Evolutionary conservation across 108 stramenopile species (phyloP).

Genomic region (Schizochytrium sp.): DNA sequence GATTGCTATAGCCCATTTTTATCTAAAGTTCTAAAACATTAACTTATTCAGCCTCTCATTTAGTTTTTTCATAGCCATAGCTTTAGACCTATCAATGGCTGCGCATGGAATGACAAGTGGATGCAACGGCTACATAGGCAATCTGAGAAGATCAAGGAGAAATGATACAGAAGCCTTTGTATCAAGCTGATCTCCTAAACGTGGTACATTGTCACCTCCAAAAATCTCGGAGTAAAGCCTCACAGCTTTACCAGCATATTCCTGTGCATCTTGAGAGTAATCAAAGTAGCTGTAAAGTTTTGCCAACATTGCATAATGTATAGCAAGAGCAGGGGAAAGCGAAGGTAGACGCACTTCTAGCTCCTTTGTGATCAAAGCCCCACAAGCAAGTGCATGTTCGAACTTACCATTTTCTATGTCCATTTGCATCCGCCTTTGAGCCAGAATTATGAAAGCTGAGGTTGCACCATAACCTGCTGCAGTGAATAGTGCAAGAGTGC

Average conservation of each 20-base stretch:
- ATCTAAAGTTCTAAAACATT: too few relatives aligned
- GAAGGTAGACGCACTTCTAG: neutral
- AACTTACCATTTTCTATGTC: neutral
- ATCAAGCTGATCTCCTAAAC: neutral
- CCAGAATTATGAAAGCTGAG: neutral
- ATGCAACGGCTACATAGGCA: neutral
- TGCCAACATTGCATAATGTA: neutral
- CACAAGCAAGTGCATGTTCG: neutral
- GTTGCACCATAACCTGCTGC: neutral
- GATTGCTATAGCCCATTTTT: too few relatives aligned
- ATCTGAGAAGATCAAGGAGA: neutral
- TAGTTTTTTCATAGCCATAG: too few relatives aligned
- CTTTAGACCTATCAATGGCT: neutral
- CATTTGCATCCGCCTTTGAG: conserved; percentile 9
- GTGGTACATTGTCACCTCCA: neutral
- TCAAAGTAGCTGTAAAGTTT: conserved; percentile 21
- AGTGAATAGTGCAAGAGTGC: neutral
- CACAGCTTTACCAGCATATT: neutral
- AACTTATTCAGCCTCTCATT: too few relatives aligned
- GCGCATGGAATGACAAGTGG: neutral
- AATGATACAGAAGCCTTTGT: neutral
- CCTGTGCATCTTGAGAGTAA: neutral
- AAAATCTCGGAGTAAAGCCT: neutral
- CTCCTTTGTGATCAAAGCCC: neutral
- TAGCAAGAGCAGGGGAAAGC: neutral